Evolutionary conservation across 148 eudicot genomes (phyloP).

Genomic region (Rhododendron simsii): DNA sequence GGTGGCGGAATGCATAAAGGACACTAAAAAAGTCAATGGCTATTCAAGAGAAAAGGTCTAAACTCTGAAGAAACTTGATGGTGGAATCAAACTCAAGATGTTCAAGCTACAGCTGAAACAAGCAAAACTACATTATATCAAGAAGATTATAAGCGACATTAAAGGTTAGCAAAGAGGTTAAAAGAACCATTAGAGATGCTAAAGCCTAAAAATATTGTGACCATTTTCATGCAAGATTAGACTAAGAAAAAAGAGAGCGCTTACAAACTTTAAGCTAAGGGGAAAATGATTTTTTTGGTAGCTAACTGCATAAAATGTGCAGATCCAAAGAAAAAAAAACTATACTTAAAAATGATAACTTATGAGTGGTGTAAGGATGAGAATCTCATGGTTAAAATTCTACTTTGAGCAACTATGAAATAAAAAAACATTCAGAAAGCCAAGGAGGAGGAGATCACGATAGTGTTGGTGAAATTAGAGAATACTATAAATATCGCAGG

Average conservation of each 20-base stretch:
- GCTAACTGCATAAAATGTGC: neutral
- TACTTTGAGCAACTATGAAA: neutral
- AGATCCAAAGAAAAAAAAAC: too few relatives aligned
- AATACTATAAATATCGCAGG: neutral
- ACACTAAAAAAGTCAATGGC: neutral
- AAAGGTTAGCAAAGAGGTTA: neutral
- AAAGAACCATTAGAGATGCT: neutral
- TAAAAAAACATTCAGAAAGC: neutral
- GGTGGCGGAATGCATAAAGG: neutral
- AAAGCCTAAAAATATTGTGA: neutral
- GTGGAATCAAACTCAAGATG: neutral
- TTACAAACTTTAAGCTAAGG: neutral
- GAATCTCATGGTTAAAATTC: neutral
- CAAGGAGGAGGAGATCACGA: neutral
- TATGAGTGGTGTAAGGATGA: neutral
- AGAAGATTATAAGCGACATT: neutral
- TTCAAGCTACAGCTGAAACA: neutral
- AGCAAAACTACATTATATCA: neutral
- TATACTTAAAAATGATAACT: neutral
- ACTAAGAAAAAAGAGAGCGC: neutral
- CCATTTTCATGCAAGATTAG: neutral
- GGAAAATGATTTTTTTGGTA: neutral
- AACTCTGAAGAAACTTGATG: neutral
- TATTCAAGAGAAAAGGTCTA: neutral
- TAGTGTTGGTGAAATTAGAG: neutral